Evolutionary conservation across 2,329 filamentous ascomycete species (phyloP).

Genomic region (Exophiala xenobiotica): DNA sequence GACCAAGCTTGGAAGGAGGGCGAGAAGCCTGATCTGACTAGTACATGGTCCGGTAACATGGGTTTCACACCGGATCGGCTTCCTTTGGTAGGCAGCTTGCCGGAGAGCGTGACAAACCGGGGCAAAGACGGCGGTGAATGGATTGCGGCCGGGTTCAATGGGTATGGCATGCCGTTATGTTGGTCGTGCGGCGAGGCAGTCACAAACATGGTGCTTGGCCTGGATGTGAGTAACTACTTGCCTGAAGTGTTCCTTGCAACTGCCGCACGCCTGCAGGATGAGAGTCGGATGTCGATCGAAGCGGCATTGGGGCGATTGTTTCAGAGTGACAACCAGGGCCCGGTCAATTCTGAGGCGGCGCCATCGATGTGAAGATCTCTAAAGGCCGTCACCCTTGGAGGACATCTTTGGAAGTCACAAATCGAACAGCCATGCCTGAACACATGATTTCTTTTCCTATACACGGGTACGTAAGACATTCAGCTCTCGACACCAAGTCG

Average conservation of each 20-base stretch:
- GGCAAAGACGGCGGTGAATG: slow-evolving; percentile 30
- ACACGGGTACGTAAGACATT: too few relatives aligned
- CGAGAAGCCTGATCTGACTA: slow-evolving; percentile 22
- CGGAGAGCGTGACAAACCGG: slow-evolving; percentile 18
- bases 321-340: too few relatives aligned
- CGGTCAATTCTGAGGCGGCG: too few relatives aligned
- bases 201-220: slow-evolving; percentile 24
- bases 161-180: slow-evolving; percentile 33
- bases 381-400: too few relatives aligned
- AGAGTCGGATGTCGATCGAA: slow-evolving; percentile 4
- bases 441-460: too few relatives aligned
- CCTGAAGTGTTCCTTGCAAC: slow-evolving; percentile 8
- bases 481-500: too few relatives aligned
- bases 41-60: slow-evolving; percentile 36
- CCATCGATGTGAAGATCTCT: too few relatives aligned
- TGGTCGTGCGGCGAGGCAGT: slow-evolving; percentile 32
- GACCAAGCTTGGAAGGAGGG: slow-evolving; percentile 1
- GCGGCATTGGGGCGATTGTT: slow-evolving; percentile 1
- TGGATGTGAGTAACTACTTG: slow-evolving; percentile 4
- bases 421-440: too few relatives aligned
- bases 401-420: too few relatives aligned
- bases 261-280: slow-evolving; percentile 4
- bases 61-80: slow-evolving; percentile 33
- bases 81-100: slow-evolving; percentile 33
- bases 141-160: slow-evolving; percentile 35